These are phyloP conservation scores for Suillus placidus DNA, from an alignment of 768 basidiomycete species.

Conservation along the genomic window DNA sequence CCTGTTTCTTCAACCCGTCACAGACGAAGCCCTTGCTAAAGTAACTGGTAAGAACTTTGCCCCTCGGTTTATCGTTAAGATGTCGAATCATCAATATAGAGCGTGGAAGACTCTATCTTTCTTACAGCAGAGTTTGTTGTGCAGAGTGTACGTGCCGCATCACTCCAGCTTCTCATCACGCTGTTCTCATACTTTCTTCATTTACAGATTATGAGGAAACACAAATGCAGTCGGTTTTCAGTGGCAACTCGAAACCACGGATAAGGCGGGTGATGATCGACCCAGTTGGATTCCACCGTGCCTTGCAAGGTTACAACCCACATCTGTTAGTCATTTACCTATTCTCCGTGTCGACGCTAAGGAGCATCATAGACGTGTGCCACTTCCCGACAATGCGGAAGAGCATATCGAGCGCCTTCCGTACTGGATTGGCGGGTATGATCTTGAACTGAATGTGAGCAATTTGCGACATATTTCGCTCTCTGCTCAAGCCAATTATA, in stretches of 20 bases:
- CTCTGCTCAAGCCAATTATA: background rate
- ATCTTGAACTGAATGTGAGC: background rate
- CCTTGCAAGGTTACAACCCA: slow-evolving; percentile 4
- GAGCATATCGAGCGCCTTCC: background rate
- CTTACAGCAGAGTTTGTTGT: background rate
- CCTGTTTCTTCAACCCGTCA: background rate
- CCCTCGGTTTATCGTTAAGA: too few species aligned
- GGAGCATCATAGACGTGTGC: background rate
- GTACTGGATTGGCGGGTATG: slow-evolving; percentile 6
- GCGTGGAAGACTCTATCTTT: slow-evolving; percentile 6
- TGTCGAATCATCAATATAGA: background rate
- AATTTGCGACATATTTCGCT: background rate
- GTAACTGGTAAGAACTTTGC: background rate
- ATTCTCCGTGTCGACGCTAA: background rate
- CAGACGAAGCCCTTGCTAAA: slow-evolving; percentile 1
- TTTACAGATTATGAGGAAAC: slow-evolving; percentile 1
- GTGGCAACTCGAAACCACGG: background rate
- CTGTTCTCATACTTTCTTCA: background rate
- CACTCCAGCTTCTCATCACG: background rate
- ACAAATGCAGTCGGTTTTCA: background rate
- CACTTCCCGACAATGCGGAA: background rate
- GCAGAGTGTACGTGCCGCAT: slow-evolving; percentile 1
- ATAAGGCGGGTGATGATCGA: background rate
- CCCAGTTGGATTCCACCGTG: background rate
- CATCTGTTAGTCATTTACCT: background rate